Evolutionary conservation across 2,329 filamentous ascomycete genomes (phyloP).

Genomic region (Phyllosticta citribraziliensis): DNA sequence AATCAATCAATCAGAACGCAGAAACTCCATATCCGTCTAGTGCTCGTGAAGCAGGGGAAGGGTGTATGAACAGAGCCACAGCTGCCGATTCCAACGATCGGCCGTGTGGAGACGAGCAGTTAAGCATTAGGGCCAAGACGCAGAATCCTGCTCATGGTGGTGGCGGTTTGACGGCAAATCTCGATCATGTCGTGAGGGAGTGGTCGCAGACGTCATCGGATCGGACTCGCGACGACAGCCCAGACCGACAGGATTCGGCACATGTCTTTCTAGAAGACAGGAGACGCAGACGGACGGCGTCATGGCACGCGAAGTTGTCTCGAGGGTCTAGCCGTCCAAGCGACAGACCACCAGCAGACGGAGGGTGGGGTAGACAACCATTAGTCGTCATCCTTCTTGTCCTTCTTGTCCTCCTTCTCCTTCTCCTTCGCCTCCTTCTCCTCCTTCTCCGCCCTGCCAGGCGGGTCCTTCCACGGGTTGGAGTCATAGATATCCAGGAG

Average conservation of each 20-base stretch:
- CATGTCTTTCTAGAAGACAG: background rate
- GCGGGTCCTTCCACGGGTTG: constrained; percentile 6
- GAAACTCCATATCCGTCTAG: background rate
- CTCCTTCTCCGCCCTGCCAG: background rate
- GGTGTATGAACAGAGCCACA: background rate
- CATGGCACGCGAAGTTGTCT: background rate
- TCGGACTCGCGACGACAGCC: background rate
- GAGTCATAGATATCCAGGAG: constrained; percentile 8
- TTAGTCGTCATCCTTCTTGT: background rate
- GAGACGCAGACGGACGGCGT: background rate
- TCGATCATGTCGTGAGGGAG: no score
- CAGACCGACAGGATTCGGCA: background rate
- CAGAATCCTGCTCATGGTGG: no score
- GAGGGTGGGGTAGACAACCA: background rate
- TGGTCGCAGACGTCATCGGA: no score
- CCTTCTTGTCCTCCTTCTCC: background rate
- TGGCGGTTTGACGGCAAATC: no score
- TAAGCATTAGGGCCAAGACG: no score
- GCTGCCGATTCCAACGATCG: no score
- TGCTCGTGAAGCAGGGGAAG: background rate
- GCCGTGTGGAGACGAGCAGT: no score
- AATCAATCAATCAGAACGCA: background rate
- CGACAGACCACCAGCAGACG: background rate
- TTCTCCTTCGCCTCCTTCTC: no score
- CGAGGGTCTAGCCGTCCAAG: no score